These are phyloP conservation scores for Penicillium salamii DNA, from an alignment of 495 filamentous ascomycete species.

Conservation along the genomic window DNA sequence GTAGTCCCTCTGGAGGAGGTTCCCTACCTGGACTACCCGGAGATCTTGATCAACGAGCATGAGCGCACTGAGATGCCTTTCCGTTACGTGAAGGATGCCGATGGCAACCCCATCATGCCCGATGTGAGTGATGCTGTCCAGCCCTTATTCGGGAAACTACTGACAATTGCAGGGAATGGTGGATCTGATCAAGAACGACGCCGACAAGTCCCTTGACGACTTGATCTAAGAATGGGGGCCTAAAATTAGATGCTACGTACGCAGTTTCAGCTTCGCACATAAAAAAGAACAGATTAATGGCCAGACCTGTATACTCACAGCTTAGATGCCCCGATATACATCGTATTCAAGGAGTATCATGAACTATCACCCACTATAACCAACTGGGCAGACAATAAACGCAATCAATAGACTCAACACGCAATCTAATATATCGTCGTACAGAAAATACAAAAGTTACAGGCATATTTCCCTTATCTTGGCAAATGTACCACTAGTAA, in stretches of 20 bases:
- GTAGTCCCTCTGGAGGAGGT: slow-evolving; percentile 73
- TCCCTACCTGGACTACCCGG: slow-evolving; percentile 79
- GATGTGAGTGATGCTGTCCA: slow-evolving; percentile 58
- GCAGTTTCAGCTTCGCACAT: too few species aligned
- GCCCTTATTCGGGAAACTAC: too few species aligned
- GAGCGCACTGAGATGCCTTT: slow-evolving; percentile 97
- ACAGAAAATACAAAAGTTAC: slow-evolving; percentile 1
- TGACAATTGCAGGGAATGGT: slow-evolving; percentile 72
- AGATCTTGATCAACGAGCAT: slow-evolving; percentile 82
- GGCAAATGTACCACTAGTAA: neutral
- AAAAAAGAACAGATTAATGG: too few species aligned
- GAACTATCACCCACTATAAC: too few species aligned
- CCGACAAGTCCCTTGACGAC: slow-evolving; percentile 87
- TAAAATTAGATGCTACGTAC: too few species aligned
- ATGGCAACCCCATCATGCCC: slow-evolving; percentile 86
- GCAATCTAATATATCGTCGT: neutral
- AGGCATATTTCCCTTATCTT: neutral
- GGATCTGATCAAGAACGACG: slow-evolving; percentile 88
- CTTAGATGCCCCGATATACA: too few species aligned
- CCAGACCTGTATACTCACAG: too few species aligned
- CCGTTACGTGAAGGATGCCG: slow-evolving; percentile 76
- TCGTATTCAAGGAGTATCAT: too few species aligned
- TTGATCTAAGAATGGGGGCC: slow-evolving; percentile 59
- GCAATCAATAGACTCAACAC: neutral
- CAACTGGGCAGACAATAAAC: too few species aligned